Base-by-base conservation (phyloP, 345 rosid species). In the Salix brachista region DNA sequence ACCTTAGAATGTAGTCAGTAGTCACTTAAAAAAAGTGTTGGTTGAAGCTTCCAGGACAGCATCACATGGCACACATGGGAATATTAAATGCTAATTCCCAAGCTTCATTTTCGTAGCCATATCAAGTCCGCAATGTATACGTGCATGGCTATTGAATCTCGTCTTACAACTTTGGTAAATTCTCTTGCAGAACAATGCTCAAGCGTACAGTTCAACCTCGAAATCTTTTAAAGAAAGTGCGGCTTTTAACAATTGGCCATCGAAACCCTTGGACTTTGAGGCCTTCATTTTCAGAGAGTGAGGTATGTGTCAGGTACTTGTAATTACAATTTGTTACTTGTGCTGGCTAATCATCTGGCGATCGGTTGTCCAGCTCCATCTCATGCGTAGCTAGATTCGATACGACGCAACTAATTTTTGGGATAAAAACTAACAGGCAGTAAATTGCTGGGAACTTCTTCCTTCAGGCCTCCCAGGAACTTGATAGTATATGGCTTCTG, bases 181-280 rank as follows among this genome's bases (percentile, higher is more conserved):
- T 73, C 75, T 0, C 76, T 62, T 86, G 85, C 89, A 91, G 99
- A 88, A 91, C 19, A 80, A 83, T 74, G 94, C 92, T 39, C 79
- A 75, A 23, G 86, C 79, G 68, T 93, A 91, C 81, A 80, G 65
- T 68, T 67, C 71, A 78, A 75, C 79, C 71, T 85, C 89, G 37
- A 86, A 73, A 77, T 23, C 67, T 46, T 84, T 88, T 34, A 91
- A 86, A 79, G 82, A 73, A 44, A 75, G 70, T 25, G 79, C 82
- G 12, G 80, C 90, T 39, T 89, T 89, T 67, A 75, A 48, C 73
- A 83, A 84, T 70, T 89, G 91, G 96, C 87, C 81, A 21, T 44
- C 72, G 72, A 89, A 89, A 78, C 84, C 86, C 6, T 17, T 56
- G 66, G 74, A 86, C 61, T 70, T 77, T 65, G 91, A 91, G 81